Evolutionary conservation across 2,329 filamentous ascomycete genomes (phyloP), one percentile per base, ranked within the genome.

Genomic region (Fusarium anthophilum): DNA sequence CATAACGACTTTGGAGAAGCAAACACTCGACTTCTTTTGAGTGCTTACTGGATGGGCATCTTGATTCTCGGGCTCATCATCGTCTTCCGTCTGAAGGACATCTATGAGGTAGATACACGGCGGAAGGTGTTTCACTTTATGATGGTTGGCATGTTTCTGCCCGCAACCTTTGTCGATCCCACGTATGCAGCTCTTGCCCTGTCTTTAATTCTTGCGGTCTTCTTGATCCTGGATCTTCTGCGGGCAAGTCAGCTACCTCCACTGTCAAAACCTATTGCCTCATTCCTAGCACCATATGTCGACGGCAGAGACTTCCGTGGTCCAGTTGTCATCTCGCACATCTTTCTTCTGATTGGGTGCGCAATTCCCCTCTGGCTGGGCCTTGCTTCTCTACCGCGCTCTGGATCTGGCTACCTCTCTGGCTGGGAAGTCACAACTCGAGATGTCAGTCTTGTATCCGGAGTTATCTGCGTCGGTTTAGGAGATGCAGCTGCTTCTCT

Each of bases 101-200:
- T 94, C 56, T 95, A 93, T 75, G 95, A 98, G 83, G 96, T 99
- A 53, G 96, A 99, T 83, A 99, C 96, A 3, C 90, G 96, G 56
- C 91, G 96, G 57, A 99, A 99, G 82, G 94, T 98, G 30, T 99
- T 99, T 81, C 96, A 99, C 82, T 97, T 97, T 76, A 98, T 96
- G 88, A 98, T 98, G 93, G 96, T 98, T 13, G 91, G 91, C 63
- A 98, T 99, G 94, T 92, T 99, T 63, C 87, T 98, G 5, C 95
- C 96, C 0, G 91, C 94, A 3, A 93, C 92, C 5, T 98, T 91
- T 80, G 85, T 98, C 72, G 96, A 99, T 81, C 96, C 96, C 2
- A 87, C 92, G 45, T 98, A 94, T 81, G 91, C 92, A 56, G 90
- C 93, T 3, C 86, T 99, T 18, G 94, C 95, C 0, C 87, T 98